Evolutionary conservation across 2,329 filamentous ascomycete species (phyloP).

Genomic region (Beauveria pseudobassiana): DNA sequence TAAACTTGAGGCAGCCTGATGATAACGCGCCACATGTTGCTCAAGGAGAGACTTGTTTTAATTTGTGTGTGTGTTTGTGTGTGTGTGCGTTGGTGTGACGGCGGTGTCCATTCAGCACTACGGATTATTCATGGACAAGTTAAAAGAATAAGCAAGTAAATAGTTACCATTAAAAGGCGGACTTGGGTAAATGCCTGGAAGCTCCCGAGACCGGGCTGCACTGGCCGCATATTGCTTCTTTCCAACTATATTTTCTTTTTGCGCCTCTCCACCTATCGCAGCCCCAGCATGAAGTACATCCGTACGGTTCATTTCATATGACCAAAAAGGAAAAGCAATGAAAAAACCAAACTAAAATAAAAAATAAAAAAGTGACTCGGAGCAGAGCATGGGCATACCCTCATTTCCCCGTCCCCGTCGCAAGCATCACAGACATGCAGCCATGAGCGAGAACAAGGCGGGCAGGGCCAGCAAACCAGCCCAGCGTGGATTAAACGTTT

Average conservation of each 20-base stretch:
- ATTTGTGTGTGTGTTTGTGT: no score
- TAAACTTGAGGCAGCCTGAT: neutral
- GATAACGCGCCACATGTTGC: neutral
- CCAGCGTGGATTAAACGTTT: neutral
- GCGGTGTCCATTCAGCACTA: neutral
- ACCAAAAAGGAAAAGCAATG: neutral
- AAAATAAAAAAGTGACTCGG: neutral
- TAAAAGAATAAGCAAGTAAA: no score
- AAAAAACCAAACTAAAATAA: neutral
- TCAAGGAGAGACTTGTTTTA: no score
- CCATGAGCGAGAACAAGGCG: neutral
- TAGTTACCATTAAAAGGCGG: no score
- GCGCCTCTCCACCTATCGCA: neutral
- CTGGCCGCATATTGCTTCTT: conserved; percentile 2
- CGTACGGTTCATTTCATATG: no score
- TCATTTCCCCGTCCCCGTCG: neutral
- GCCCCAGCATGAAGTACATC: no score
- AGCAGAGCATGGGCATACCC: neutral
- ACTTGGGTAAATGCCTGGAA: no score
- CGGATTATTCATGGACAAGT: neutral
- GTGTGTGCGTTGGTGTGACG: neutral
- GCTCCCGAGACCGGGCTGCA: neutral
- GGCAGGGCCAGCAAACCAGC: neutral
- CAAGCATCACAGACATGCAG: conserved; percentile 1
- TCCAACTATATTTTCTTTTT: neutral